Base-by-base conservation (phyloP, 169 alveolate genomes). In the Plasmodium knowlesi region DNA sequence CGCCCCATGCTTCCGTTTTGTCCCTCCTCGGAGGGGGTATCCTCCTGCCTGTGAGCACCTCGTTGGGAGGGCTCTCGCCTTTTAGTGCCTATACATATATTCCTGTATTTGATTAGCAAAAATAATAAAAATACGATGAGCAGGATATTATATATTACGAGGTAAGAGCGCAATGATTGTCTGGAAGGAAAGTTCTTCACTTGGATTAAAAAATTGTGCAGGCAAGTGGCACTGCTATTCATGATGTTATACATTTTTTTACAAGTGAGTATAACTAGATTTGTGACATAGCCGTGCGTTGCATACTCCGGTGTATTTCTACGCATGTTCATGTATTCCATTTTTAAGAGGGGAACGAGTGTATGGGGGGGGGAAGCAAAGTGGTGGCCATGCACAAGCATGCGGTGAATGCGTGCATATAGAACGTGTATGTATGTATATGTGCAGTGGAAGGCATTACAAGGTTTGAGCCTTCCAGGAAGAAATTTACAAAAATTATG, bases 71-170 rank as follows among this genome's bases (percentile, higher is more conserved):
- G 30, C 32, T 86, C 67, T 76, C 14, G n/a, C 22, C 19, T 14
- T 37, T 41, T 53, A 6, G 39, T 67, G n/a, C 76, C 61, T 54
- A 39, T 86, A 54, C 71, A 32, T 41, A 16, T 70, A 22, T 22
- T 19, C 79, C 41, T 86, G 43, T 61, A 76, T 53, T 74, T 53
- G 34, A 50, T 28, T 67, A 86, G 25, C 70, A 86, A 86, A 22
- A 86, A 86, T 50, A 46, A 46, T 41, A 76, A 28, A 86, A 54
- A 86, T 3, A 70, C 16, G 2, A 86, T 19, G 28, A 86, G 37
- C 9, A 74, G 43, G 28, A 86, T 3, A 37, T 70, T 53, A 50
- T 74, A 9, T n/a, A 73, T 30, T 41, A 85, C 39, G 32, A 74
- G 12, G 34, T 50, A 76, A 32, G 70, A 50, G 28, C 79, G 22